These are phyloP conservation scores for Cytospora piceae DNA, from an alignment of 2,329 filamentous ascomycete species.

Conservation along the genomic window DNA sequence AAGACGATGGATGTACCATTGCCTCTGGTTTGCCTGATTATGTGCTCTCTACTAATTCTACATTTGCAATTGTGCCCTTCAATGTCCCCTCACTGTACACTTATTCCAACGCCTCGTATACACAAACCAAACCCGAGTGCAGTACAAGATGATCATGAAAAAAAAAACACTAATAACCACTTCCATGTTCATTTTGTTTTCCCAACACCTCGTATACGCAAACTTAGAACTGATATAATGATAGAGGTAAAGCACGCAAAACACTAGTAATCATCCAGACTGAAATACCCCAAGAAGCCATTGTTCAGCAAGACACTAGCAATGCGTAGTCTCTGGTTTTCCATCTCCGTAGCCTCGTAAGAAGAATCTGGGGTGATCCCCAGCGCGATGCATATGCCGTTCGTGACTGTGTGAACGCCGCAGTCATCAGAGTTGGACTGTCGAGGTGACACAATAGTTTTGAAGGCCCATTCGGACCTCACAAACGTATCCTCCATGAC, in stretches of 20 bases:
- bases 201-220: background rate
- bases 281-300: constrained; percentile 67
- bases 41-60: background rate
- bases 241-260: background rate
- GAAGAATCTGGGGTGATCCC: constrained; percentile 54
- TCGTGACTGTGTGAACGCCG: constrained; percentile 77
- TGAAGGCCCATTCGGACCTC: constrained; percentile 62
- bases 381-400: constrained; percentile 65
- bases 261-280: constrained; percentile 45
- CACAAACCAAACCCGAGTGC: background rate
- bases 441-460: constrained; percentile 52
- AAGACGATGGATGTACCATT: background rate
- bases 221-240: background rate
- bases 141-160: background rate
- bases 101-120: background rate
- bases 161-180: constrained; percentile 37
- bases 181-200: background rate
- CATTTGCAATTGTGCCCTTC: background rate
- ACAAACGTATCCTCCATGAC: constrained; percentile 61
- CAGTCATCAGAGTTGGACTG: constrained; percentile 75
- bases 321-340: constrained; percentile 62
- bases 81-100: background rate
- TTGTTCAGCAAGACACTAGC: constrained; percentile 68
- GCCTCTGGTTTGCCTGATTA: background rate
- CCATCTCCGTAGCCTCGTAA: constrained; percentile 59